Evolutionary conservation across 176 grass and related monocot genomes (phyloP).

Genomic region (Oryza longistaminata): DNA sequence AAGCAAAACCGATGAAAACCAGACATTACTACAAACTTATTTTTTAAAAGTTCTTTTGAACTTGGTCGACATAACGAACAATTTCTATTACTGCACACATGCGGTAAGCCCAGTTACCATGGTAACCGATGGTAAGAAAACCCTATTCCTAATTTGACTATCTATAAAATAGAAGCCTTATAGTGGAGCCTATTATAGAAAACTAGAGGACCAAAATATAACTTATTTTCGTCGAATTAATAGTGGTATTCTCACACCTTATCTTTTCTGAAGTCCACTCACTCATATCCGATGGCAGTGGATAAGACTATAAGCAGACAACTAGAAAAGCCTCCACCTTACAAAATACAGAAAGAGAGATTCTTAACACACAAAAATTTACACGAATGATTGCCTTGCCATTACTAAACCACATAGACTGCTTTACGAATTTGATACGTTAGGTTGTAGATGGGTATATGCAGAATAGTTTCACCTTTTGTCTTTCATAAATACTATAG

Average conservation of each 20-base stretch:
- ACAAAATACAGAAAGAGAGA: neutral
- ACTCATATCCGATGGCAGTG: neutral
- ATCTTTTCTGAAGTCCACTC: neutral
- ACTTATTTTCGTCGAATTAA: too few species aligned
- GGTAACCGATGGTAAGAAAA: too few species aligned
- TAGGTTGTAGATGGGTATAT: neutral
- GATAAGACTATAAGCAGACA: neutral
- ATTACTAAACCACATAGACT: neutral
- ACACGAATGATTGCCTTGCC: neutral
- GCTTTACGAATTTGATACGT: neutral
- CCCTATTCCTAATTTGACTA: too few species aligned
- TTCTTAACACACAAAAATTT: neutral
- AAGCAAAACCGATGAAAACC: too few species aligned
- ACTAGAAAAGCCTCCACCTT: neutral
- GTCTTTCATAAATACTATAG: neutral
- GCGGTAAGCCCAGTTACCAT: too few species aligned
- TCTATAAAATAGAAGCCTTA: neutral
- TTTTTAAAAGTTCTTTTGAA: too few species aligned
- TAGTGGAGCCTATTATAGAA: too few species aligned
- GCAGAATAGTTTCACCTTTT: neutral
- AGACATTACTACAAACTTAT: too few species aligned
- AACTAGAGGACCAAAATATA: too few species aligned
- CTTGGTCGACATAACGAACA: too few species aligned
- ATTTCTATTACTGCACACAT: fast-evolving
- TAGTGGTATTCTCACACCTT: neutral